These are phyloP conservation scores for Nematocida homosporus DNA, from an alignment of 371 early-diverging fungal species.

Conservation along the genomic window DNA sequence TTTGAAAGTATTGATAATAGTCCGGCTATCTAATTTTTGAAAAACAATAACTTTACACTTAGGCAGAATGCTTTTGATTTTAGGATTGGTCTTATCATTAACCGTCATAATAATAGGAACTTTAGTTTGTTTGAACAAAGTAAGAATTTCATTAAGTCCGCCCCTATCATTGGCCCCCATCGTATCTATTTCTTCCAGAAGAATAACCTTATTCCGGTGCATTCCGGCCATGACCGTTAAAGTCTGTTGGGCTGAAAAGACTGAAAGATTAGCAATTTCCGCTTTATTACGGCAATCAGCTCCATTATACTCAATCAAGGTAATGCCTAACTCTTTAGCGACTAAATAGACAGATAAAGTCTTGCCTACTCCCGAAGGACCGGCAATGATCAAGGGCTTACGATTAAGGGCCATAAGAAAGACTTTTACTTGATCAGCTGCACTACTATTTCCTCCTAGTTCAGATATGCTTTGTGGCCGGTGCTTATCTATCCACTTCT, in stretches of 20 bases:
- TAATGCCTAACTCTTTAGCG: conserved; percentile 74
- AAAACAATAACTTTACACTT: conserved; percentile 83
- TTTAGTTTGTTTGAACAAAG: conserved; percentile 80
- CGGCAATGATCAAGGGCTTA: conserved; percentile 81
- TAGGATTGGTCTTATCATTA: conserved; percentile 83
- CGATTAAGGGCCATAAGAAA: conserved; percentile 72
- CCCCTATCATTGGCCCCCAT: conserved; percentile 93
- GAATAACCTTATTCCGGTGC: conserved; percentile 70
- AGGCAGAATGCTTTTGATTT: conserved; percentile 79
- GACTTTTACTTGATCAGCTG: conserved; percentile 71
- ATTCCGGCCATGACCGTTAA: neutral
- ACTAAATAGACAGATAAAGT: conserved; percentile 87
- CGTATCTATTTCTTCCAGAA: conserved; percentile 99
- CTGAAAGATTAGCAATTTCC: conserved; percentile 59
- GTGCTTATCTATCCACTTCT: conserved; percentile 87
- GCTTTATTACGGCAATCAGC: conserved; percentile 90
- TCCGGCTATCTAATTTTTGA: conserved; percentile 72
- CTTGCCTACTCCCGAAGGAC: conserved; percentile 97
- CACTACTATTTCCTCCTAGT: conserved; percentile 80
- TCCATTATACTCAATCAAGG: conserved; percentile 93
- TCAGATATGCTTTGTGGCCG: conserved; percentile 77
- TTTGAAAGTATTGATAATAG: conserved; percentile 74
- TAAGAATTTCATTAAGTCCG: conserved; percentile 82
- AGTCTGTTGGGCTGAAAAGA: conserved; percentile 58
- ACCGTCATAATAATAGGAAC: conserved; percentile 97